These are phyloP conservation scores for Ceratobasidium sp. DNA, from an alignment of 1,284 basidiomycete genomes.

Conservation along the genomic window DNA sequence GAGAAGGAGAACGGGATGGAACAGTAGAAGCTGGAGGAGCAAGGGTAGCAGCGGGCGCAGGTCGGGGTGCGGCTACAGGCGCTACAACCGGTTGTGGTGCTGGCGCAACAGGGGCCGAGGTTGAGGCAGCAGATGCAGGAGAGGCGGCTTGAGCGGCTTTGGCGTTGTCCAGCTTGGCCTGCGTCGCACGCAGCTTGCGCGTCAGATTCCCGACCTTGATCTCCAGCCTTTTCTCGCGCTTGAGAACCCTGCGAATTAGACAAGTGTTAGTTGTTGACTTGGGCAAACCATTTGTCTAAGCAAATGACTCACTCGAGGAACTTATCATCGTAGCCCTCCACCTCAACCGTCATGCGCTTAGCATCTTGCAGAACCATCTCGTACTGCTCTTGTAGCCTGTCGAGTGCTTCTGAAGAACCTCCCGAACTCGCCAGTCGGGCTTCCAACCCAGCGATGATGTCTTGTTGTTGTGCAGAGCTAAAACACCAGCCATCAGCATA, in stretches of 20 bases:
- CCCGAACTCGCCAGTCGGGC: conserved; percentile 3
- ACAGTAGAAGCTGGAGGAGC: background rate
- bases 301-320: conserved; percentile 43
- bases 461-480: conserved; percentile 25
- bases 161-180: conserved; percentile 34
- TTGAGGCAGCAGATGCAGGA: background rate
- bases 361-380: conserved; percentile 44
- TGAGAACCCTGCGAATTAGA: conserved; percentile 38
- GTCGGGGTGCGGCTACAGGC: background rate
- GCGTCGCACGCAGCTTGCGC: conserved; percentile 40
- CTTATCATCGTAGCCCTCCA: conserved; percentile 46
- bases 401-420: conserved; percentile 29
- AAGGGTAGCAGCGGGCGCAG: background rate
- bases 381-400: conserved; percentile 44
- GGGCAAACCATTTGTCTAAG: too few relatives aligned
- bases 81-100: background rate
- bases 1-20: conserved; percentile 8
- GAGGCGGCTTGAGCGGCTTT: conserved; percentile 28
- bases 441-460: conserved; percentile 21
- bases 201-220: conserved; percentile 47
- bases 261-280: background rate
- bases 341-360: conserved; percentile 37
- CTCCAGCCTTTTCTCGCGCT: conserved; percentile 45
- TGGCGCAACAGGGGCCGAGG: background rate
- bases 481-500: background rate